A percentile compares a stretch with the other conserved stretches of the same genome.
Conservation (phyloP, 441 rosid genomes). For the Aquilaria agallochum region DNA sequence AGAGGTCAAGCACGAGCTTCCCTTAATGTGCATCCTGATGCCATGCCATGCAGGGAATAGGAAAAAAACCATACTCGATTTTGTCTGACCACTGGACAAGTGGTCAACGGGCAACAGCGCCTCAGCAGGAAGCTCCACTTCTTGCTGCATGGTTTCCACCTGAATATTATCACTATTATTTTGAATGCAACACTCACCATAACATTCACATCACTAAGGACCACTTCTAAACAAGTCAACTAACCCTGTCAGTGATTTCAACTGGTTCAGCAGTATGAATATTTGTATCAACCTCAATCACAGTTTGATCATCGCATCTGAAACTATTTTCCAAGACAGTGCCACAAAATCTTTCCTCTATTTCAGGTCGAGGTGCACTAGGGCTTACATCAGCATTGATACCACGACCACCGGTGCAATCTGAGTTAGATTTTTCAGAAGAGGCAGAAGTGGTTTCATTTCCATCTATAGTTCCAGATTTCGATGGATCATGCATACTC, state of each 20-base stretch:
- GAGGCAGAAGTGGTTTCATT: slow-evolving; percentile 19
- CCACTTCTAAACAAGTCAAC: slow-evolving; percentile 2
- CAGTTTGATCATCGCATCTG: slow-evolving; percentile 17
- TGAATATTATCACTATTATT: slow-evolving; percentile 18
- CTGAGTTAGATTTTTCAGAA: slow-evolving; percentile 20
- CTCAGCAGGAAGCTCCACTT: slow-evolving; percentile 25
- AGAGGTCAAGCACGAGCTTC: no score
- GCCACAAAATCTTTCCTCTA: slow-evolving; percentile 15
- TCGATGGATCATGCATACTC: slow-evolving; percentile 13
- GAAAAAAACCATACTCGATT: slow-evolving; percentile 27
- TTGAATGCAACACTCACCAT: slow-evolving; percentile 14
- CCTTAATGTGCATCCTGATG: no score
- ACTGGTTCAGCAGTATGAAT: slow-evolving; percentile 13
- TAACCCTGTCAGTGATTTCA: slow-evolving; percentile 28
- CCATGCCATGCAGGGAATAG: background rate
- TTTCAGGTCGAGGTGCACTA: slow-evolving; percentile 18
- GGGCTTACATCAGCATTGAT: slow-evolving; percentile 15
- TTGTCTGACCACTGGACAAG: slow-evolving; percentile 14
- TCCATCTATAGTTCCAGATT: slow-evolving; percentile 26
- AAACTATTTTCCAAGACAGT: slow-evolving; percentile 8
- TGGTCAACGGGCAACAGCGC: slow-evolving; percentile 17
- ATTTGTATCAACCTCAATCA: slow-evolving; percentile 20
- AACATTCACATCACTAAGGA: slow-evolving; percentile 4
- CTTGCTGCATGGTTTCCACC: slow-evolving; percentile 25
- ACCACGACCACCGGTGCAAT: slow-evolving; percentile 14